A percentile compares a stretch with the other conserved stretches of the same genome.
These are phyloP conservation scores for Rhizoclosmatium globosum DNA, from an alignment of 192 early-diverging fungal species.

Conservation along the genomic window DNA sequence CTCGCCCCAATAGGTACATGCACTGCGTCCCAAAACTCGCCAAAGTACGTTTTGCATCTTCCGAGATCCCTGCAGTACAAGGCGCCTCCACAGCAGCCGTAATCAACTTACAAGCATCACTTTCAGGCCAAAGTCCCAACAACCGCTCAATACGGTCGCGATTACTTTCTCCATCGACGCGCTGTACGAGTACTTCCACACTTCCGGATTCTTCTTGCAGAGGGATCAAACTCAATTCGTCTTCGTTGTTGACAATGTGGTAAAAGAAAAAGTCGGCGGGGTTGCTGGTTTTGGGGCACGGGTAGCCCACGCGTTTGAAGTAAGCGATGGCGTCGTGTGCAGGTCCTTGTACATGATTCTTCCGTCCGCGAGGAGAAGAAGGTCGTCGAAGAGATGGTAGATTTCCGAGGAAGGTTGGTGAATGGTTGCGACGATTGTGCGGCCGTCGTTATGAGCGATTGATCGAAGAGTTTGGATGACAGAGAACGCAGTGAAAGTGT, in stretches of 20 bases:
- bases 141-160: constrained; percentile 40
- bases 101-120: constrained; percentile 38
- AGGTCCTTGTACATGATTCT: constrained; percentile 73
- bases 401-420: constrained; percentile 67
- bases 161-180: constrained; percentile 34
- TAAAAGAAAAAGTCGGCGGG: constrained; percentile 70
- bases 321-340: constrained; percentile 54
- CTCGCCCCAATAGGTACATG: constrained; percentile 52
- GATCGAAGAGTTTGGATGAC: constrained; percentile 56
- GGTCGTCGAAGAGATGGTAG: constrained; percentile 72
- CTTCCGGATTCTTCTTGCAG: background rate
- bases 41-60: constrained; percentile 19
- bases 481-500: constrained; percentile 62
- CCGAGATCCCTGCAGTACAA: constrained; percentile 37
- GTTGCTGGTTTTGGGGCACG: constrained; percentile 60
- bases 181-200: constrained; percentile 2
- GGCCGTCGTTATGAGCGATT: constrained; percentile 48
- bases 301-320: constrained; percentile 51
- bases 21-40: constrained; percentile 46
- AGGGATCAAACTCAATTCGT: constrained; percentile 23
- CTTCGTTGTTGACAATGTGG: constrained; percentile 57
- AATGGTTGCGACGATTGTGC: constrained; percentile 46
- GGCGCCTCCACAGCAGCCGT: constrained; percentile 37
- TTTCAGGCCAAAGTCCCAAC: constrained; percentile 49
- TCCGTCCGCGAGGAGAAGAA: constrained; percentile 73